These are phyloP conservation scores for Poa pratensis DNA, from an alignment of 176 grass and related monocot species.

Conservation along the genomic window DNA sequence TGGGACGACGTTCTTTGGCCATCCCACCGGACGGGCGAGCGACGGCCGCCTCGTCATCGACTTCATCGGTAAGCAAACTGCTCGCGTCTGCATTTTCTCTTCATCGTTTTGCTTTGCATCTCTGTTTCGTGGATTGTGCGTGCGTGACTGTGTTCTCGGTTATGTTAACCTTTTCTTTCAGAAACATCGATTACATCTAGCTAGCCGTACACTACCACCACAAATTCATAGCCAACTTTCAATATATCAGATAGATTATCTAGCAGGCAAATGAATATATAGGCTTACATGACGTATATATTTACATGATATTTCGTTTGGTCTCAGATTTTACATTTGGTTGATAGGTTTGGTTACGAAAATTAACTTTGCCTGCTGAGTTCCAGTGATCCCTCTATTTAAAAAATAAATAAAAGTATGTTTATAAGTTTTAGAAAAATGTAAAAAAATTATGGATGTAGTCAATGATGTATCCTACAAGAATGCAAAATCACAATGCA, in stretches of 20 bases:
- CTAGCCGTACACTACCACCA: no score
- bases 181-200: not conserved
- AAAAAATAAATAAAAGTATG: no score
- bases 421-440: no score
- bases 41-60: constrained; percentile 85
- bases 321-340: no score
- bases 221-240: not conserved
- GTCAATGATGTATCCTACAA: no score
- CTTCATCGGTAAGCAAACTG: constrained; percentile 70
- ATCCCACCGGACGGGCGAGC: constrained; percentile 65
- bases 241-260: not conserved
- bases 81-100: not conserved
- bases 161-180: not conserved
- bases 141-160: not conserved
- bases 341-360: no score
- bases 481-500: no score
- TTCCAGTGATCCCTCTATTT: no score
- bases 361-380: no score
- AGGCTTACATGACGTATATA: no score
- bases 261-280: not conserved
- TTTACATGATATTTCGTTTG: no score
- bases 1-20: constrained; percentile 71
- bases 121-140: not conserved
- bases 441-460: no score
- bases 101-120: not conserved